Evolutionary conservation across 2,329 filamentous ascomycete species (phyloP).

Genomic region (Nigrospora oryzae): DNA sequence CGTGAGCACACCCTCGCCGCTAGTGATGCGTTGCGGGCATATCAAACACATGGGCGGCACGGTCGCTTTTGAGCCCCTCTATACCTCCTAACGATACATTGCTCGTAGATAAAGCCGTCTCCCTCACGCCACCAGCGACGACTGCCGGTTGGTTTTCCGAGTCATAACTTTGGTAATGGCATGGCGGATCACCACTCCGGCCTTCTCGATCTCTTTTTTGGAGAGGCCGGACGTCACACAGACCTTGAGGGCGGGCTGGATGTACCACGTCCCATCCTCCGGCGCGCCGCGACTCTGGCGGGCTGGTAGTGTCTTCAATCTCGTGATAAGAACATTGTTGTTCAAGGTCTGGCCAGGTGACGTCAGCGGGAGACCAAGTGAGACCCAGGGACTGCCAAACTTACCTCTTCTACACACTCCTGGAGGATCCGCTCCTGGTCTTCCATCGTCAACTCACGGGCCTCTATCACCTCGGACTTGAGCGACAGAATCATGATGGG

Average conservation of each 20-base stretch:
- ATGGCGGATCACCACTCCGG: slow-evolving; percentile 78
- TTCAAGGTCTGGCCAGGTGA: slow-evolving; percentile 53
- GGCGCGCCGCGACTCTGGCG: slow-evolving; percentile 50
- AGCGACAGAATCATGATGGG: slow-evolving; percentile 77
- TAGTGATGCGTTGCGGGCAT: too few species aligned
- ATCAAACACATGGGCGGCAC: too few species aligned
- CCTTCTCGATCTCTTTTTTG: slow-evolving; percentile 94
- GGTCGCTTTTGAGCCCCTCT: too few species aligned
- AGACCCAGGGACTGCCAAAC: slow-evolving; percentile 16
- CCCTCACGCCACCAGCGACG: slow-evolving; percentile 24
- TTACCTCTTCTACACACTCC: slow-evolving; percentile 93
- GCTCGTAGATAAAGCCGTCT: too few species aligned
- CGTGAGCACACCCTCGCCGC: too few species aligned
- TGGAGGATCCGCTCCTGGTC: slow-evolving; percentile 82
- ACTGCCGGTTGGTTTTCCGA: slow-evolving; percentile 45
- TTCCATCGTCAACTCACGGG: slow-evolving; percentile 56
- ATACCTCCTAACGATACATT: too few species aligned
- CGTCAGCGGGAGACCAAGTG: slow-evolving; percentile 1
- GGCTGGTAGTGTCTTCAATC: slow-evolving; percentile 71
- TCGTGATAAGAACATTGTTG: slow-evolving; percentile 84
- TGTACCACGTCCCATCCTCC: slow-evolving; percentile 60
- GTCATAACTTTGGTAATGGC: slow-evolving; percentile 89
- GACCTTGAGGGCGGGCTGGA: slow-evolving; percentile 80
- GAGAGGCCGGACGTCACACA: slow-evolving; percentile 82
- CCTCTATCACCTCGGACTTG: slow-evolving; percentile 72